Percentiles rank a stretch among this genome's conserved stretches.
Evolutionary conservation across 108 stramenopile species (phyloP).

Genomic region (Ochromonas danica): DNA sequence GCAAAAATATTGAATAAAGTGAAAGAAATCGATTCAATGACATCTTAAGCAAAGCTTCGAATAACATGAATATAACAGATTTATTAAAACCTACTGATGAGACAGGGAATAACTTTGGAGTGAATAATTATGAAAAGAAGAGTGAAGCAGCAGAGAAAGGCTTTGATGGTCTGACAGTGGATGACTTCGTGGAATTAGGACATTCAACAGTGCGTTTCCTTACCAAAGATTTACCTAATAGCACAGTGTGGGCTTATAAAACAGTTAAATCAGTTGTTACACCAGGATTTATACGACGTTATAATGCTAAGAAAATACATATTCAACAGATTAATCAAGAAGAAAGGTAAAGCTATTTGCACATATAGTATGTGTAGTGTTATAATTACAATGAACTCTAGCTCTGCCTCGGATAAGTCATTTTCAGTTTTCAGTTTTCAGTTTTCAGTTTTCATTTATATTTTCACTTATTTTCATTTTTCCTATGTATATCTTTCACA

Average conservation of each 20-base stretch:
- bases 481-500: neutral
- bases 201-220: neutral
- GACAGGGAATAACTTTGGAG: neutral
- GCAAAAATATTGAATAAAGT: too few species aligned
- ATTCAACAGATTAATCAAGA: neutral
- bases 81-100: too few species aligned
- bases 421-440: too few species aligned
- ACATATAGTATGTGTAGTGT: too few species aligned
- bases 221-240: neutral
- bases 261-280: neutral
- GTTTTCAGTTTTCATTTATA: too few species aligned
- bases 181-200: slow-evolving; percentile 8
- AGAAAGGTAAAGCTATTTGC: slow-evolving; percentile 35
- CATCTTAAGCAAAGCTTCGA: too few species aligned
- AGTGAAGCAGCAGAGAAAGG: neutral
- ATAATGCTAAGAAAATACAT: neutral
- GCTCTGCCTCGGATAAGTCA: too few species aligned
- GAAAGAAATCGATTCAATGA: too few species aligned
- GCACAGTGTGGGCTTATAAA: neutral
- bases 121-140: slow-evolving; percentile 3
- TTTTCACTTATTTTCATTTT: too few species aligned
- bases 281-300: slow-evolving; percentile 20
- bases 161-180: neutral
- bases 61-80: too few species aligned
- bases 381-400: too few species aligned